A percentile compares a stretch with the other conserved stretches of the same genome.
phyloP scores from a whole-genome alignment of 176 grass and related monocot genomes.

The Aegilops tauschii region DNA sequence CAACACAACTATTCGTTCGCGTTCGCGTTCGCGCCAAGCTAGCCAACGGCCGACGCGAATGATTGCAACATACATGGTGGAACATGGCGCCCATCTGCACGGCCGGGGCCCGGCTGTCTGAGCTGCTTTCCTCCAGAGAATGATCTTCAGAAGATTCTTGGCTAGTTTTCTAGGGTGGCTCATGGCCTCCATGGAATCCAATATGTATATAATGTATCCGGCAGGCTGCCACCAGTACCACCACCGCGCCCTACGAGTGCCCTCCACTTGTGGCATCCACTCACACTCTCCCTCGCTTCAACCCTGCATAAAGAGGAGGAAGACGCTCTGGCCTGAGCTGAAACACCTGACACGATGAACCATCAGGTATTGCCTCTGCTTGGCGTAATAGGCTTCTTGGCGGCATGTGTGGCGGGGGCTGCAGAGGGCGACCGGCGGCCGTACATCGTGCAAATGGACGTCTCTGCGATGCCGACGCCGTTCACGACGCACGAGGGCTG shows the following conservation, averaged over 20 bases:
- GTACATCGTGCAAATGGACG: conserved; percentile 81
- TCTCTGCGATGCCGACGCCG: conserved; percentile 59
- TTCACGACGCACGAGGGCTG: conserved; percentile 64
- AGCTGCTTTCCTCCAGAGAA: neutral
- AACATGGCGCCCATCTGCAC: conserved; percentile 17
- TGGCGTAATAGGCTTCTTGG: neutral
- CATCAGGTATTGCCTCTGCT: neutral
- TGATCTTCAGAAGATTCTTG: conserved; percentile 27
- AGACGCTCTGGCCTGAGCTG: neutral
- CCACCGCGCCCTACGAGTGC: conserved; percentile 17
- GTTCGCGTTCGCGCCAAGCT: conserved; percentile 23
- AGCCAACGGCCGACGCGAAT: neutral
- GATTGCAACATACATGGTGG: conserved; percentile 31
- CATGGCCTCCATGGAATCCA: conserved; percentile 44
- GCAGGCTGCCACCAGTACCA: conserved; percentile 23
- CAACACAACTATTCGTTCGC: conserved; percentile 22
- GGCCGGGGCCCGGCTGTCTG: neutral
- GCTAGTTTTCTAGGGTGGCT: neutral
- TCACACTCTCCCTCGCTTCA: neutral
- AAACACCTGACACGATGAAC: conserved; percentile 11
- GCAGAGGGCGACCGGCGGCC: conserved; percentile 2
- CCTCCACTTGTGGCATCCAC: conserved; percentile 32
- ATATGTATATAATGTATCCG: conserved; percentile 44
- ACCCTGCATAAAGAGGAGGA: conserved; percentile 15
- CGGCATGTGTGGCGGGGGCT: neutral